Conservation (phyloP, 129 eudicot species). For the Helianthus tuberosus region DNA sequence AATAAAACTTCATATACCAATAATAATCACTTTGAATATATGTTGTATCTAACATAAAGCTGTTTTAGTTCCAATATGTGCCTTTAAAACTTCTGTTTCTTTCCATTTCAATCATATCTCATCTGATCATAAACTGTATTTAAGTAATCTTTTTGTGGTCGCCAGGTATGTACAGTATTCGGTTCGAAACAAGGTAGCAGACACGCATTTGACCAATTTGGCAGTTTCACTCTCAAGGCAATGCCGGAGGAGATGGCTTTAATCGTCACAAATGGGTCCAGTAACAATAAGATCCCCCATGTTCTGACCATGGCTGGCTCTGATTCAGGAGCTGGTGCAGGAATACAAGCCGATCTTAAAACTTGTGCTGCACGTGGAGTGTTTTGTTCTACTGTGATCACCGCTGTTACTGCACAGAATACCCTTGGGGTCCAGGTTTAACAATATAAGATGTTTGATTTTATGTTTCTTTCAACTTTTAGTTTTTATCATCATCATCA, state of each 20-base stretch:
- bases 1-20: neutral
- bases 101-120: neutral
- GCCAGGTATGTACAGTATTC: slow-evolving; percentile 28
- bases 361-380: slow-evolving; percentile 93
- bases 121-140: neutral
- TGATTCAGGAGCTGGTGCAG: slow-evolving; percentile 98
- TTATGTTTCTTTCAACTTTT: neutral
- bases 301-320: slow-evolving; percentile 96
- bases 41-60: neutral
- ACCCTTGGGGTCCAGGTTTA: slow-evolving; percentile 93
- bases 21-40: too few species aligned
- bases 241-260: slow-evolving; percentile 46
- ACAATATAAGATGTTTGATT: neutral
- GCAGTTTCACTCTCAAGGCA: slow-evolving; percentile 45
- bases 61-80: neutral
- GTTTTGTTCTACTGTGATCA: slow-evolving; percentile 90
- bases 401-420: slow-evolving; percentile 96
- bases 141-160: neutral
- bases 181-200: slow-evolving; percentile 30
- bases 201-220: slow-evolving; percentile 30
- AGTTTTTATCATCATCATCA: neutral
- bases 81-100: neutral
- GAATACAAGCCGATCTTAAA: slow-evolving; percentile 94
- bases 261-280: slow-evolving; percentile 26
- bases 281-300: slow-evolving; percentile 52